These are phyloP conservation scores for Penicillium angulare DNA, from an alignment of 495 filamentous ascomycete species.

Conservation along the genomic window DNA sequence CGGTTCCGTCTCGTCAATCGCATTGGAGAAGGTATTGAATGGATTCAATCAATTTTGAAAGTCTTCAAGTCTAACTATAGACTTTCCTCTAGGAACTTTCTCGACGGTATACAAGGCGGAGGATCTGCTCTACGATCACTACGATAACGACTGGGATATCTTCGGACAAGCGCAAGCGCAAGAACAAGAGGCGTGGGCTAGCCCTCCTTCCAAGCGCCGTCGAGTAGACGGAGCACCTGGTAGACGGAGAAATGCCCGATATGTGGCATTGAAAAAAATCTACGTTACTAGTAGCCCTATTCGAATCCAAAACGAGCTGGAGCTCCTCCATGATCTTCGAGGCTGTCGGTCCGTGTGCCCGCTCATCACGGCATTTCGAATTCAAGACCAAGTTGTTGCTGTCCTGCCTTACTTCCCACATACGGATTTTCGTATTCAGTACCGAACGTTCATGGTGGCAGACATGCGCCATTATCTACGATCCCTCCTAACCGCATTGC, in stretches of 20 bases:
- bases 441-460: constrained; percentile 75
- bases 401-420: constrained; percentile 95
- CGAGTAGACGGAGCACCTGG: constrained; percentile 33
- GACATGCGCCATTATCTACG: constrained; percentile 89
- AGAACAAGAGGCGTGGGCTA: constrained; percentile 59
- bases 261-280: constrained; percentile 97
- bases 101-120: constrained; percentile 99
- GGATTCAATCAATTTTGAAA: background rate
- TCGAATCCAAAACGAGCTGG: constrained; percentile 95
- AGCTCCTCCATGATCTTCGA: constrained; percentile 87
- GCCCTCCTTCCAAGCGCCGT: constrained; percentile 56
- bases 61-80: constrained; percentile 7
- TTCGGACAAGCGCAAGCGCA: constrained; percentile 48
- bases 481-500: constrained; percentile 81
- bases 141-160: constrained; percentile 84
- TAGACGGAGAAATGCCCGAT: constrained; percentile 56
- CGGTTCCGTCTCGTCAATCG: constrained; percentile 90
- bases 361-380: constrained; percentile 91
- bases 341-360: constrained; percentile 84
- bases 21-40: constrained; percentile 80
- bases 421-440: constrained; percentile 94
- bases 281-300: constrained; percentile 93
- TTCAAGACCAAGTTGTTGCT: constrained; percentile 91
- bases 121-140: constrained; percentile 82
- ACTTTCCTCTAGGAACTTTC: constrained; percentile 69